Percentiles rank a stretch among this genome's conserved stretches.
Evolutionary conservation across 768 basidiomycete genomes (phyloP).

Genomic region (Favolaschia claudopus): DNA sequence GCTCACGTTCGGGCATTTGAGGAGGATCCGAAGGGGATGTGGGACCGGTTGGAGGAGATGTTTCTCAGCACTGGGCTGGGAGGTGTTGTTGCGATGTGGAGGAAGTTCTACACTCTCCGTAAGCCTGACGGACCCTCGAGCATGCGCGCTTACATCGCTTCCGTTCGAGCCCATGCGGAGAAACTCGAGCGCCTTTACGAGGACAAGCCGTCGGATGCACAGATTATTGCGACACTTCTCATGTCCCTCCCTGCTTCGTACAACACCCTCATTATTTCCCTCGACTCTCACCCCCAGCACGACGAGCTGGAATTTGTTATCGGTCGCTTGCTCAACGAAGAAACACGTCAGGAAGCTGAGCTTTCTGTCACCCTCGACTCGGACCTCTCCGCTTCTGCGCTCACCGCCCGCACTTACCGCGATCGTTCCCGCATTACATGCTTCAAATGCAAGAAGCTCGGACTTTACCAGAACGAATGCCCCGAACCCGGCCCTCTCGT

Average conservation of each 20-base stretch:
- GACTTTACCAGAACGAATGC: slow-evolving; percentile 18
- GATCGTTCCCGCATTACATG: slow-evolving; percentile 12
- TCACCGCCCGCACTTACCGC: background rate
- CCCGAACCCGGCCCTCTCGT: slow-evolving; percentile 14
- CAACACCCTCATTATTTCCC: slow-evolving; percentile 6
- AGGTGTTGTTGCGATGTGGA: slow-evolving; percentile 1
- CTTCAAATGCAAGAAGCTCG: slow-evolving; percentile 12
- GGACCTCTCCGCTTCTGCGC: background rate
- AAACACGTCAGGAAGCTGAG: slow-evolving; percentile 2
- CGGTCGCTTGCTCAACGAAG: slow-evolving; percentile 6
- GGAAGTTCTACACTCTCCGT: background rate
- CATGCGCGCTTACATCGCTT: slow-evolving; percentile 14
- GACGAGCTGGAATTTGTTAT: slow-evolving; percentile 8
- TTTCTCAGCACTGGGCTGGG: slow-evolving; percentile 8
- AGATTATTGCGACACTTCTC: slow-evolving; percentile 14
- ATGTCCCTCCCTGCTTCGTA: slow-evolving; percentile 13
- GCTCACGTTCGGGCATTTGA: slow-evolving; percentile 12
- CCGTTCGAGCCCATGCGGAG: slow-evolving; percentile 8
- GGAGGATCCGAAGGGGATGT: slow-evolving; percentile 16
- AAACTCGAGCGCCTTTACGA: slow-evolving; percentile 7
- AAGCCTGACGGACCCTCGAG: background rate
- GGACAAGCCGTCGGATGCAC: slow-evolving; percentile 18
- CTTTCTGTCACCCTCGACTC: background rate
- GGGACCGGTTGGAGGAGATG: slow-evolving; percentile 4
- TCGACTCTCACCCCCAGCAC: slow-evolving; percentile 9